Evolutionary conservation across 1,284 basidiomycete species (phyloP).

Genomic region (Fomitopsis pinicola): DNA sequence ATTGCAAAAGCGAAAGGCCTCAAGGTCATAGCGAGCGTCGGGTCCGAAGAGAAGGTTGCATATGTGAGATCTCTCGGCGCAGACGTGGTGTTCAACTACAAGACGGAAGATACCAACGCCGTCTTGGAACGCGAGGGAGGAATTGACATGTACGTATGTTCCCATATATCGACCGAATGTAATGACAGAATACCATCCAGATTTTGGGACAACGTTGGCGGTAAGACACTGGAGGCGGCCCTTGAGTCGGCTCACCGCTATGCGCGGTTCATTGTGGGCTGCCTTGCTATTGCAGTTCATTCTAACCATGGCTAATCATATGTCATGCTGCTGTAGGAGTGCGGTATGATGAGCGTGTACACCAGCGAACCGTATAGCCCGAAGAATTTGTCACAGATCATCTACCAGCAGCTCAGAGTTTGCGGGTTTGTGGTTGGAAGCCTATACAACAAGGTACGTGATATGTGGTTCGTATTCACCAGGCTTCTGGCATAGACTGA

Average conservation of each 20-base stretch:
- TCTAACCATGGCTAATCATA: too few relatives aligned
- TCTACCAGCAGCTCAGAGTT: slow-evolving; percentile 48
- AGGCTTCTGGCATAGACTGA: slow-evolving; percentile 21
- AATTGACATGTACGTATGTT: slow-evolving; percentile 40
- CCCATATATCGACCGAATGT: slow-evolving; percentile 10
- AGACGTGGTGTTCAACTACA: slow-evolving; percentile 77
- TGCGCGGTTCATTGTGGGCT: slow-evolving; percentile 56
- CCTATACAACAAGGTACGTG: slow-evolving; percentile 29
- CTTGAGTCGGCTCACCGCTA: slow-evolving; percentile 44
- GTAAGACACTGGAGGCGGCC: slow-evolving; percentile 58
- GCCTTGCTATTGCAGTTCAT: too few relatives aligned
- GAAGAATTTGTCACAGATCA: slow-evolving; percentile 33
- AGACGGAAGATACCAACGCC: slow-evolving; percentile 44
- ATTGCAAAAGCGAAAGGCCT: slow-evolving; percentile 60
- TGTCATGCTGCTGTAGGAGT: slow-evolving; percentile 24
- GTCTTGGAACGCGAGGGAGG: slow-evolving; percentile 56
- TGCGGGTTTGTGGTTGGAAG: slow-evolving; percentile 56
- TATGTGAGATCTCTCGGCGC: slow-evolving; percentile 62
- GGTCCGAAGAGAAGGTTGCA: slow-evolving; percentile 64
- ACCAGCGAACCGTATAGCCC: slow-evolving; percentile 22
- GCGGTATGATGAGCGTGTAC: slow-evolving; percentile 29
- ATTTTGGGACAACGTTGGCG: slow-evolving; percentile 62
- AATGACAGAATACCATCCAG: slow-evolving; percentile 20
- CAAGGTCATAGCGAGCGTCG: slow-evolving; percentile 72
- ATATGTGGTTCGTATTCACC: slow-evolving; percentile 13